Evolutionary conservation across 805 yeast species (phyloP).

Genomic region (Metschnikowia lachancei): DNA sequence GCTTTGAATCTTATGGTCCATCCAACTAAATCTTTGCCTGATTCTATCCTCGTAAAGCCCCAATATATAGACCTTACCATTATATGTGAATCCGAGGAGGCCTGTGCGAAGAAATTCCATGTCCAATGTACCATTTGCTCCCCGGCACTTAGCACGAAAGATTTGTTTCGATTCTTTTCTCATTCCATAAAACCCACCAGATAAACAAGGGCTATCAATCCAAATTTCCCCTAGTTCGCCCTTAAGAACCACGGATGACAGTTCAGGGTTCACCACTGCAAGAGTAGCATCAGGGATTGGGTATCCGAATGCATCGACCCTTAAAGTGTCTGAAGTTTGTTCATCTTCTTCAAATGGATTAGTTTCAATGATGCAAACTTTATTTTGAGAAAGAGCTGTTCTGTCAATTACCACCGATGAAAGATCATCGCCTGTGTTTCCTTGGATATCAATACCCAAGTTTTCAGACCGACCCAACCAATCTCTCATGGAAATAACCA

Average conservation of each 20-base stretch:
- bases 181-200: slow-evolving; percentile 86
- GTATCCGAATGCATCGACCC: slow-evolving; percentile 90
- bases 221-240: slow-evolving; percentile 93
- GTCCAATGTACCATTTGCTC: slow-evolving; percentile 65
- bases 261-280: slow-evolving; percentile 94
- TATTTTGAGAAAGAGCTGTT: slow-evolving; percentile 67
- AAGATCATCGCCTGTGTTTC: slow-evolving; percentile 29
- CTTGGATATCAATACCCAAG: slow-evolving; percentile 48
- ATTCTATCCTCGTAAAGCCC: slow-evolving; percentile 92
- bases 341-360: slow-evolving; percentile 49
- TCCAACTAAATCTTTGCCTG: slow-evolving; percentile 70
- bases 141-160: slow-evolving; percentile 79
- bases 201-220: slow-evolving; percentile 90
- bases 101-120: slow-evolving; percentile 88
- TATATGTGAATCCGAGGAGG: slow-evolving; percentile 78
- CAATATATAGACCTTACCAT: slow-evolving; percentile 83
- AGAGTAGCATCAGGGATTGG: slow-evolving; percentile 93
- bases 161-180: slow-evolving; percentile 63
- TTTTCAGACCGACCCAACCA: slow-evolving; percentile 76
- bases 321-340: slow-evolving; percentile 38
- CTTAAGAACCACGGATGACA: slow-evolving; percentile 65
- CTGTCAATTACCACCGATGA: slow-evolving; percentile 72
- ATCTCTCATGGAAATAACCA: slow-evolving; percentile 87
- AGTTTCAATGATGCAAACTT: slow-evolving; percentile 62
- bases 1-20: slow-evolving; percentile 45